Conservation (phyloP, 176 grass and related monocot genomes). For the Dendrocalamus sinicus region DNA sequence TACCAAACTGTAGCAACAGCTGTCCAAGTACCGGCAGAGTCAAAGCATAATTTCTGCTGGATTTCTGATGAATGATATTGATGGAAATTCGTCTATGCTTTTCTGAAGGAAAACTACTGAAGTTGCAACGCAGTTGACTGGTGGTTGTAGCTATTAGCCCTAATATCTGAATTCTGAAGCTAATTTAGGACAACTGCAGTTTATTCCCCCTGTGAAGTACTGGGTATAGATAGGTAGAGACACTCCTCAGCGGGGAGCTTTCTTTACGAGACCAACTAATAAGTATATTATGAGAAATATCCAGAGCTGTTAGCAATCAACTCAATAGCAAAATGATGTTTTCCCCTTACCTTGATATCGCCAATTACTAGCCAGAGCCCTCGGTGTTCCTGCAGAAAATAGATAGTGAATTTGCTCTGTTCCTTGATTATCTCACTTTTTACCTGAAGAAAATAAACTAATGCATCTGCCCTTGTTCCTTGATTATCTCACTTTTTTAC, state of each 20-base stretch:
- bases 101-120: conserved; percentile 7
- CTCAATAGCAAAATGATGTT: background rate
- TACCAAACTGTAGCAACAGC: background rate
- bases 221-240: background rate
- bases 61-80: background rate
- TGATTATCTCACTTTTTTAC: background rate
- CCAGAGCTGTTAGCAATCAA: background rate
- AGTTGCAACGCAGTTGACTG: background rate
- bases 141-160: background rate
- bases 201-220: background rate
- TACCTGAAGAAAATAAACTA: background rate
- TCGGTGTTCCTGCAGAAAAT: background rate
- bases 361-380: background rate
- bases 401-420: background rate
- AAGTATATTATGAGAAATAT: background rate
- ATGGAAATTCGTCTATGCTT: conserved; percentile 3
- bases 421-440: background rate
- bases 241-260: background rate
- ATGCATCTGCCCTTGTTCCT: background rate
- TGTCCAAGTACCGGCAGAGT: background rate
- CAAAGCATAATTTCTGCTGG: background rate
- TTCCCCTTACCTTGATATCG: background rate
- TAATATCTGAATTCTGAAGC: background rate
- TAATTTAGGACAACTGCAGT: background rate
- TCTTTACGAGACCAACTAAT: background rate